Evolutionary conservation across 495 filamentous ascomycete genomes (phyloP).

Genomic region (Cercophora scortea): DNA sequence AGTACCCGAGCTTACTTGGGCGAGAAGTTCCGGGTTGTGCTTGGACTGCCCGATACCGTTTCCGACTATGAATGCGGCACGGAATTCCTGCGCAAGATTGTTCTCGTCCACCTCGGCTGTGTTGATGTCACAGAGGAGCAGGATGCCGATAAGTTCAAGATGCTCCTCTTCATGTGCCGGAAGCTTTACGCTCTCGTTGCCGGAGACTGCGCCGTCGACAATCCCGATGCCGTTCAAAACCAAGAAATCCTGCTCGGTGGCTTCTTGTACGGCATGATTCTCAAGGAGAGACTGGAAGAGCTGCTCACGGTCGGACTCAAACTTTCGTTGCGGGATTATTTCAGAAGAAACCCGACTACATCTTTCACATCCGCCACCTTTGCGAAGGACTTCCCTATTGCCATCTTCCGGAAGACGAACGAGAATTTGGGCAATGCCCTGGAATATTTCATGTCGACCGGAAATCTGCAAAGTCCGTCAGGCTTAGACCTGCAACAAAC

Average conservation of each 20-base stretch:
- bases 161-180: slow-evolving; percentile 91
- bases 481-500: slow-evolving; percentile 91
- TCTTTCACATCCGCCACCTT: slow-evolving; percentile 67
- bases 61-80: slow-evolving; percentile 80
- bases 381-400: slow-evolving; percentile 65
- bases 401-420: slow-evolving; percentile 69
- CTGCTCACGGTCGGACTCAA: slow-evolving; percentile 61
- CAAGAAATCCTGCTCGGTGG: slow-evolving; percentile 91
- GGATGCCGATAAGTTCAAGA: slow-evolving; percentile 84
- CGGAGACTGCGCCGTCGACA: slow-evolving; percentile 86
- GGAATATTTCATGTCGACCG: slow-evolving; percentile 94
- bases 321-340: slow-evolving; percentile 58
- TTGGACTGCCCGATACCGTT: slow-evolving; percentile 71
- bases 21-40: slow-evolving; percentile 77
- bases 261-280: slow-evolving; percentile 86
- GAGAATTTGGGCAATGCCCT: slow-evolving; percentile 79
- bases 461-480: slow-evolving; percentile 82
- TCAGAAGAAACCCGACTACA: slow-evolving; percentile 50
- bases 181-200: slow-evolving; percentile 90
- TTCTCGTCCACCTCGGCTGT: slow-evolving; percentile 82
- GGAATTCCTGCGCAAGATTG: slow-evolving; percentile 82
- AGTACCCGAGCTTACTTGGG: slow-evolving; percentile 79
- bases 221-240: slow-evolving; percentile 90
- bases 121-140: slow-evolving; percentile 71
- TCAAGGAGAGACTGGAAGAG: slow-evolving; percentile 92